Conservation (phyloP, 176 grass and related monocot genomes). For the Oryza glumipatula region DNA sequence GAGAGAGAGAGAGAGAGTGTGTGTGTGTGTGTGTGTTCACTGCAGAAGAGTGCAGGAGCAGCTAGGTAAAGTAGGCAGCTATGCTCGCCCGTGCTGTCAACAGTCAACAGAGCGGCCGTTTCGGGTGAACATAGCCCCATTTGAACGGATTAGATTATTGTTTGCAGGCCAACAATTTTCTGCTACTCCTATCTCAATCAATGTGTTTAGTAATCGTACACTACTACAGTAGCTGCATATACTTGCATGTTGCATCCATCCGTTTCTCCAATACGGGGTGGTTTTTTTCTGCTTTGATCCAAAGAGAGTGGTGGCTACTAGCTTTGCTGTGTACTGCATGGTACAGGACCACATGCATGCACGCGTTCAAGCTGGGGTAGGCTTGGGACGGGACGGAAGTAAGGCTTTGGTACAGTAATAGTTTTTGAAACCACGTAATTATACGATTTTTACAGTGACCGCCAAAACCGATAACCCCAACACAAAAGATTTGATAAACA, state of each 20-base stretch:
- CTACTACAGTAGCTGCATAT: not conserved
- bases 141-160: slow-evolving; percentile 6
- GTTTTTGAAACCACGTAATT: too few relatives aligned
- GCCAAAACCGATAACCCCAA: too few relatives aligned
- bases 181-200: too few relatives aligned
- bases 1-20: too few relatives aligned
- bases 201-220: too few relatives aligned
- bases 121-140: not conserved
- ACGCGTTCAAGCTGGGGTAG: not conserved
- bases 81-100: slow-evolving; percentile 13
- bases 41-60: slow-evolving; percentile 6
- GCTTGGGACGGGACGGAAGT: too few relatives aligned
- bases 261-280: not conserved
- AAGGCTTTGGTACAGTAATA: too few relatives aligned
- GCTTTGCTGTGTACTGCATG: not conserved
- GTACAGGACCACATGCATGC: not conserved
- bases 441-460: too few relatives aligned
- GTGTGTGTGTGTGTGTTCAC: not conserved
- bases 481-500: too few relatives aligned
- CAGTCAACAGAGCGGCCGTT: slow-evolving; percentile 25
- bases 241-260: not conserved
- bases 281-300: not conserved
- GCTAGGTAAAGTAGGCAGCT: not conserved
- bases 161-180: not conserved
- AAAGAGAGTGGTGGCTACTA: not conserved